A percentile compares a stretch with the other conserved stretches of the same genome.
Evolutionary conservation across 176 grass and related monocot genomes (phyloP).

Genomic region (Aegilops bicornis): DNA sequence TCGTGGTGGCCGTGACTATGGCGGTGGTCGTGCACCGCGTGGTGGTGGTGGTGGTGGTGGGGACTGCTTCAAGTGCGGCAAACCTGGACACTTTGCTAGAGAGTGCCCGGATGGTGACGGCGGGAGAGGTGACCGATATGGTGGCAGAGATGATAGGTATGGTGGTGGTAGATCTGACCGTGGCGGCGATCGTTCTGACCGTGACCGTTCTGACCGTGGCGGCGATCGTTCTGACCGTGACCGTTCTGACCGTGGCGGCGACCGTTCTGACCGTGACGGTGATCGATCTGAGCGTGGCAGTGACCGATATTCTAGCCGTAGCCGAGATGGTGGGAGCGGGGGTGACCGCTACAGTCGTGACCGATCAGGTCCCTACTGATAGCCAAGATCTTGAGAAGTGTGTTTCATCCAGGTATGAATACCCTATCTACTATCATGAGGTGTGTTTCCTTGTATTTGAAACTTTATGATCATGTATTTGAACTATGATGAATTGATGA

Average conservation of each 20-base stretch:
- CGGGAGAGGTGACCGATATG: constrained; percentile 63
- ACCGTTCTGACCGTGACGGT: too few species aligned
- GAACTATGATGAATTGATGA: constrained; percentile 29
- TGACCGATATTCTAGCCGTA: constrained; percentile 63
- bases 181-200: constrained; percentile 48
- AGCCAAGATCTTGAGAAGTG: constrained; percentile 26
- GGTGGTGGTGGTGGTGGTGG: constrained; percentile 46
- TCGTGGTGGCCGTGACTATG: constrained; percentile 52
- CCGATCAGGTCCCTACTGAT: constrained; percentile 70
- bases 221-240: too few species aligned
- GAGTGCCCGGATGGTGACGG: constrained; percentile 72
- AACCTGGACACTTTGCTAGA: constrained; percentile 86
- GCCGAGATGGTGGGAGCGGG: constrained; percentile 47
- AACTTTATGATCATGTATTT: constrained; percentile 34
- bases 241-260: constrained; percentile 31
- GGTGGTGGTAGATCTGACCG: constrained; percentile 45
- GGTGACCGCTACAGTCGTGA: constrained; percentile 63
- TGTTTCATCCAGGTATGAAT: constrained; percentile 52
- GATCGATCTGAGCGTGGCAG: constrained; percentile 71
- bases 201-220: constrained; percentile 53
- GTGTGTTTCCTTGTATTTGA: constrained; percentile 26
- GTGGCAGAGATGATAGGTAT: constrained; percentile 64
- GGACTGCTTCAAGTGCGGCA: constrained; percentile 86
- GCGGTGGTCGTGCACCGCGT: constrained; percentile 37
- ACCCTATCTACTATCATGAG: constrained; percentile 34